Percentiles rank a stretch among this genome's conserved stretches.
These are phyloP conservation scores for Theobroma cacao DNA, from an alignment of 345 rosid species.

Conservation along the genomic window DNA sequence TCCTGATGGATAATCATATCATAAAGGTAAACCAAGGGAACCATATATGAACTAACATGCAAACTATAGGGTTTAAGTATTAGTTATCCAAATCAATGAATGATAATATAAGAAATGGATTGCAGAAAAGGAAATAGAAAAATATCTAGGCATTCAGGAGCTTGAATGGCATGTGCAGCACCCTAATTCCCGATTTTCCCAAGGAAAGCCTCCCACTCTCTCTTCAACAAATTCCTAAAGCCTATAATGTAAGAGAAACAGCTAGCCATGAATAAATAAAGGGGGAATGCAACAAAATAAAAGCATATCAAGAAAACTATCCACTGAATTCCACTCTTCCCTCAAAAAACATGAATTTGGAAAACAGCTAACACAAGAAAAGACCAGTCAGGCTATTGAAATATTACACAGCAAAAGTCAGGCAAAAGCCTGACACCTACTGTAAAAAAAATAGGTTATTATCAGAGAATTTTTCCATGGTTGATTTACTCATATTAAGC, in stretches of 20 bases:
- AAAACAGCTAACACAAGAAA: constrained; percentile 5
- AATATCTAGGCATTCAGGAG: neutral
- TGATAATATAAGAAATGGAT: neutral
- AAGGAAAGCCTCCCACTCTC: neutral
- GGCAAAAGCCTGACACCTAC: neutral
- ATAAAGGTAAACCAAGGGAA: neutral
- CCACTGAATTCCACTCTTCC: neutral
- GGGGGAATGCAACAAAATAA: neutral
- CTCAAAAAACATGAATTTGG: neutral
- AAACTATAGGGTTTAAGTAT: neutral
- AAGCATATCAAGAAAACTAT: neutral
- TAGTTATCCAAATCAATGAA: neutral
- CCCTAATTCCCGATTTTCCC: neutral
- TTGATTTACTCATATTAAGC: neutral
- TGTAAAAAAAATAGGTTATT: neutral
- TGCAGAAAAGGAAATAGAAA: constrained; percentile 6
- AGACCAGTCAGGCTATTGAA: neutral
- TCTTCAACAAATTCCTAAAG: neutral
- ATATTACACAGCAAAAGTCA: neutral
- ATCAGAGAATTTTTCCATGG: neutral
- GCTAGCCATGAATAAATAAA: neutral
- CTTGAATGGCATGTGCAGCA: neutral
- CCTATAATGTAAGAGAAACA: neutral
- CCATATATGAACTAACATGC: neutral
- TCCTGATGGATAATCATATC: neutral